Evolutionary conservation across 805 yeast genomes (phyloP), one percentile per base, ranked within the genome.

Genomic region (Candida argentea): DNA sequence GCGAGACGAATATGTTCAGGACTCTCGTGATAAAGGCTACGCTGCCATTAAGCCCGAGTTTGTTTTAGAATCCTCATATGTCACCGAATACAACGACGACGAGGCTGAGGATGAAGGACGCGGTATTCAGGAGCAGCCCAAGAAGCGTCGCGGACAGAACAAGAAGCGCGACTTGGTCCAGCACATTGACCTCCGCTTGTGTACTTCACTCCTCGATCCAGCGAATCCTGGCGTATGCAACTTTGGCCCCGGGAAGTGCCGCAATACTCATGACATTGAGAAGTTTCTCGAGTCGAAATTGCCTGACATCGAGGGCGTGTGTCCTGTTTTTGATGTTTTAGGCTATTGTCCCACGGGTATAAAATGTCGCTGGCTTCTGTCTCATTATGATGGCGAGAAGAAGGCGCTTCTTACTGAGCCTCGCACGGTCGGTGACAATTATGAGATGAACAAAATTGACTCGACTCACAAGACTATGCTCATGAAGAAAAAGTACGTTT

Each of bases 261-360:
- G 78, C 34, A 80, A 65, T 46, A 70, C 75, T 26, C 99, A 91
- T 56, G 80, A 86, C 54, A 48, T 86, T 14, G 66, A 62, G 3
- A 61, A 52, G 26, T 91, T 85, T 43, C 50, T 91, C 17, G 55
- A 47, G 1, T 50, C 69, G 14, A 89, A 91, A 50, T 79, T 74
- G 1, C 64, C 55, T 0, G 97, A 91, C 48, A 57, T 84, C 14
- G 70, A 65, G 6, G 93, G 94, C 0, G 45, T 44, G 2, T 91
- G 99, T 55, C 97, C 98, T 0, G 95, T 84, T 3, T 86, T 59
- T 47, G 61, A 60, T 19, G 78, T 81, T 1, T 61, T 84, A 20
- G 99, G 99, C 0, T 76, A 73, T 45, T 91, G 99, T 62, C 94
- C 95, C 4, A 70, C 80, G 36, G 98, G 98, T 0, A 56, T 83